Base-by-base conservation (phyloP, 164 flowering plant genomes). In the Berberis vulgaris region DNA sequence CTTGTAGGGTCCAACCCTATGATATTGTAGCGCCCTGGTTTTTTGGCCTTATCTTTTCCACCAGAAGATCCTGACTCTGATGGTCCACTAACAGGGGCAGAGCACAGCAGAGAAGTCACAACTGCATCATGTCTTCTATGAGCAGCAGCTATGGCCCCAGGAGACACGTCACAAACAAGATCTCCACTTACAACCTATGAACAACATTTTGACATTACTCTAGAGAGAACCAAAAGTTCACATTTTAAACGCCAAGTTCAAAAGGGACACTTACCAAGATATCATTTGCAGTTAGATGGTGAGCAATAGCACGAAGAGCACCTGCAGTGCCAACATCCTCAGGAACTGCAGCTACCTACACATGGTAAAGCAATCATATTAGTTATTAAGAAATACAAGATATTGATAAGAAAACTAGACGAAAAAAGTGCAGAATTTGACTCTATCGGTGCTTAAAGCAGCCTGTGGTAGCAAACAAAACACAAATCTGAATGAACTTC, bases 291-390 rank as follows among this genome's bases (percentile, higher is more conserved):
- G 90, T 86, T 64, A 95, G 80, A 73, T 81, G 87, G 71, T 80
- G 96, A 6, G 88, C 84, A 76, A 95, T 82, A 59, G 97, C 89
- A 67, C 97, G 82, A 73, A 95, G 86, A 43, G 97, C 99, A 64
- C 90, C 99, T 66, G 99, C 99, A 63, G 97, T 86, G 69, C 99
- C 99, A 73, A 86, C 81, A 79, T 95, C 97, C 77, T 91, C 99
- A n/a, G 90, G 85, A 54, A 91, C 97, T 38, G 86, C 76, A 73
- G 88, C 90, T 57, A 95, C 96, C 99, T 93, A 73, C 42, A 49
- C 65, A 66, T 13, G 43, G 67, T 50, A 45, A 63, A 41, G 56
- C 26, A 45, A 43, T 26, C 60, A 11, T 64, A 3, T 26, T 26
- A 1, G n/a, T 13, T 4, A 2, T 42, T 9, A 56, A 46, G 45